Conservation (phyloP, 768 basidiomycete genomes). For the Mycena floridula region DNA sequence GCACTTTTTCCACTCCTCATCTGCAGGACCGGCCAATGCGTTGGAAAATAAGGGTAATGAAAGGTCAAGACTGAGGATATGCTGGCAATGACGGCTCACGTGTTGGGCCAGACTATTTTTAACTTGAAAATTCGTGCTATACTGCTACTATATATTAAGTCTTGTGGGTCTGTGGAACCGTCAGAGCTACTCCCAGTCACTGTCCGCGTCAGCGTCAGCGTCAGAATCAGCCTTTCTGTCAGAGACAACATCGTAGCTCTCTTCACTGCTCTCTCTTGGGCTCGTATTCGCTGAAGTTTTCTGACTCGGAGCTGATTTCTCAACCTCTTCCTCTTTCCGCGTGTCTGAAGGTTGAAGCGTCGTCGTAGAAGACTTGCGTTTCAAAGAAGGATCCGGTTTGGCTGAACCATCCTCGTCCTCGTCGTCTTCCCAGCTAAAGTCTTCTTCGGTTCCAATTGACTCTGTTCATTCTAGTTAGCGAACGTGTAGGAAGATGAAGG, state of each 20-base stretch:
- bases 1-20: no score
- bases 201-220: slow-evolving; percentile 44
- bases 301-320: slow-evolving; percentile 32
- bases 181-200: slow-evolving; percentile 59
- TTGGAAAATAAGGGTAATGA: no score
- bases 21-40: no score
- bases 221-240: slow-evolving; percentile 24
- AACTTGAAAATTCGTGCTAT: no score
- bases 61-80: no score
- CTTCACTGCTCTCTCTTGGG: slow-evolving; percentile 56
- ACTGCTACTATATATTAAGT: no score
- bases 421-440: slow-evolving; percentile 42
- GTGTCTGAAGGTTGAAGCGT: not conserved
- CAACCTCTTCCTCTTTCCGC: slow-evolving; percentile 9
- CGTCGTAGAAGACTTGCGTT: not conserved
- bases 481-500: not conserved
- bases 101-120: no score
- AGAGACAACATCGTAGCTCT: slow-evolving; percentile 63
- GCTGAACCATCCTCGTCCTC: slow-evolving; percentile 2
- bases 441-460: slow-evolving; percentile 70
- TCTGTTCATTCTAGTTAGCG: slow-evolving; percentile 26
- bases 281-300: slow-evolving; percentile 30
- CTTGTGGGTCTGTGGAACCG: no score
- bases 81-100: no score
- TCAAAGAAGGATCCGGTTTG: not conserved